Conservation (phyloP, 2,329 filamentous ascomycete species). For the Xylogone sp. region DNA sequence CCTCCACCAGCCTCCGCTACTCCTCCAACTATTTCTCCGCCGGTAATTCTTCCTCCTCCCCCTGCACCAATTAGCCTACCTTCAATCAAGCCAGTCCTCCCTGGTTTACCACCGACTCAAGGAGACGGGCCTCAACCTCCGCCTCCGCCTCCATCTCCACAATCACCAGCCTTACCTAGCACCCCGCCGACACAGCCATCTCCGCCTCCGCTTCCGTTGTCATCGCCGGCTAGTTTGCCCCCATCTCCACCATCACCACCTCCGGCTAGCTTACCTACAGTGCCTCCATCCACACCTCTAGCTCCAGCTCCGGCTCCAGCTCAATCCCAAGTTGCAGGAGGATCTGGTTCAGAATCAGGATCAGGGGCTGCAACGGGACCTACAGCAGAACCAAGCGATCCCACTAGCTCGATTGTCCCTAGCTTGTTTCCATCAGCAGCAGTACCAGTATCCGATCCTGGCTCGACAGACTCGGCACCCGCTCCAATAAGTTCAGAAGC, state of each 20-base stretch:
- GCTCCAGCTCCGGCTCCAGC: conserved; percentile 1
- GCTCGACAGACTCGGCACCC: too few species aligned
- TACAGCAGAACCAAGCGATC: too few species aligned
- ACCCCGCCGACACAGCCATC: neutral
- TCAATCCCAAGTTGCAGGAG: neutral
- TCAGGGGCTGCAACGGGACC: neutral
- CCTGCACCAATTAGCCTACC: conserved; percentile 2
- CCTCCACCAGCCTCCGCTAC: neutral
- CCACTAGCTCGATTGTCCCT: too few species aligned
- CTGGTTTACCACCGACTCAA: conserved; percentile 1
- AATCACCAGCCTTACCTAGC: neutral
- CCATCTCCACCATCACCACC: neutral
- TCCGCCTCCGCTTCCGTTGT: too few species aligned
- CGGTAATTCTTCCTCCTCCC: neutral
- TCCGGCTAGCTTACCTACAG: neutral
- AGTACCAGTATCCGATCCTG: neutral
- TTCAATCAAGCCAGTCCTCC: neutral
- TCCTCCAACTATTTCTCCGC: neutral
- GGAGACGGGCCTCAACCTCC: neutral
- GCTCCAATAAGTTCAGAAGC: neutral
- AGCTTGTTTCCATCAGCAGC: neutral
- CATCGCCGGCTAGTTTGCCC: too few species aligned
- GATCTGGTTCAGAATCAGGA: neutral
- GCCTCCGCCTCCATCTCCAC: neutral
- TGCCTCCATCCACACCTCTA: neutral